Evolutionary conservation across 2,329 filamentous ascomycete genomes (phyloP), one percentile per base, ranked within the genome.

Genomic region (Cadophora gregata): DNA sequence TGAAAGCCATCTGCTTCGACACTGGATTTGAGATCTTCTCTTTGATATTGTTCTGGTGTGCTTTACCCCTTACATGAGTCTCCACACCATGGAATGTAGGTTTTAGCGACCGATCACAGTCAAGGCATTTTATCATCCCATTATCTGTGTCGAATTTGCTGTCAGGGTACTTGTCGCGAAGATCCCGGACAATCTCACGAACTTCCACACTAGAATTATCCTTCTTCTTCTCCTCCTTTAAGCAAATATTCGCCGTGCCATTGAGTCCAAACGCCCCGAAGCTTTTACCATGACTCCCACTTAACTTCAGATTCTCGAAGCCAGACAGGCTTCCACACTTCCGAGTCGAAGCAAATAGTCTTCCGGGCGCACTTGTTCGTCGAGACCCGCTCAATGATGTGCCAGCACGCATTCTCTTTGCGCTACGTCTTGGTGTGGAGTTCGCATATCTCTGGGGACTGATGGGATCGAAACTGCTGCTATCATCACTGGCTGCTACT

Each of bases 401-500:
- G 19, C 48, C 33, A 9, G 58, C 21, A 31, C n/a, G 31, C 3
- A 59, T 27, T 42, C 36, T 62, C 45, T 62, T 63, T 8, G 24
- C 36, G 7, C 36, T 38, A 38, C 68, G 56, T 21, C 64, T 38
- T 5, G 68, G 66, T 14, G 66, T 68, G 1, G 66, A 68, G 36
- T 67, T 65, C 10, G 66, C 21, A 55, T 62, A 61, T 33, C 38
- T 55, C 19, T 38, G 29, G 4, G 68, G 68, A 53, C 66, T 70
- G 12, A 67, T 63, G 4, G 66, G n/a, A 33, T 67, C 47, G 24
- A 63, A 53, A 38, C 66, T 67, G 27, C 59, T 68, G 10, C 60
- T 61, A 14, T 47, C 27, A 56, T 70, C 66, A 61, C 64, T 68
- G 6, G 64, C 64, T 27, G 66, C 66, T 45, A 68, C 63, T 24